Evolutionary conservation across 352 stramenopile species (phyloP).

Genomic region (Globisporangium middletonii): DNA sequence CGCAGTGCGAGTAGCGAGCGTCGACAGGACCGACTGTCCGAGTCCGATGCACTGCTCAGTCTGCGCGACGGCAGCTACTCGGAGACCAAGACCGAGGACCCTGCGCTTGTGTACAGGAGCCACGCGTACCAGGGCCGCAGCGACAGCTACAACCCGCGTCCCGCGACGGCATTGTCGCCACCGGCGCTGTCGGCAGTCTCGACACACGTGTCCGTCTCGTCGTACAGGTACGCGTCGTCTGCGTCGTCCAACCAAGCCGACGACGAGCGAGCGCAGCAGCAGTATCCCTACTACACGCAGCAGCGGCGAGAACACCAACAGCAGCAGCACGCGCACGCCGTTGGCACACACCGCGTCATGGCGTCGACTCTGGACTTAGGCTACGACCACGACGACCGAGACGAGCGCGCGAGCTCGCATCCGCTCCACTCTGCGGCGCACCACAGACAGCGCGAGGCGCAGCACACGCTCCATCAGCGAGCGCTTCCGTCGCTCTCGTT

Average conservation of each 20-base stretch:
- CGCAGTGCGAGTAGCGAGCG: constrained; percentile 5
- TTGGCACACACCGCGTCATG: constrained; percentile 3
- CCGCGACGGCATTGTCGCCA: neutral
- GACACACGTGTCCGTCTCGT: constrained; percentile 7
- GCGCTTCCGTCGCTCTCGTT: constrained; percentile 30
- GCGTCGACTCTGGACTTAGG: constrained; percentile 7
- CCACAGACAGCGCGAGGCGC: neutral
- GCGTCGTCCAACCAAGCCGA: neutral
- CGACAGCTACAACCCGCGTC: too few relatives aligned
- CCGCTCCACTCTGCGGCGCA: neutral
- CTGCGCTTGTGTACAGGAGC: neutral
- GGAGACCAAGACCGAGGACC: constrained; percentile 7
- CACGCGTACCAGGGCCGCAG: too few relatives aligned
- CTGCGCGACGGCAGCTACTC: neutral
- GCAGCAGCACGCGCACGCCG: neutral
- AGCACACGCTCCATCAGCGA: constrained; percentile 2
- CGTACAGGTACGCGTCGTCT: constrained; percentile 3
- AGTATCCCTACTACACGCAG: neutral
- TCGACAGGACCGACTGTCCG: too few relatives aligned
- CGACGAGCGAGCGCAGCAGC: neutral
- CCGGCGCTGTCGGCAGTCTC: constrained; percentile 5
- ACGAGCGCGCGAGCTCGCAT: neutral
- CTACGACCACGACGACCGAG: neutral
- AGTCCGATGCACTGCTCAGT: neutral
- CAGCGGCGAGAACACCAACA: neutral